Evolutionary conservation across 495 filamentous ascomycete genomes (phyloP), one percentile per base, ranked within the genome.

Genomic region (Extremus antarcticus): DNA sequence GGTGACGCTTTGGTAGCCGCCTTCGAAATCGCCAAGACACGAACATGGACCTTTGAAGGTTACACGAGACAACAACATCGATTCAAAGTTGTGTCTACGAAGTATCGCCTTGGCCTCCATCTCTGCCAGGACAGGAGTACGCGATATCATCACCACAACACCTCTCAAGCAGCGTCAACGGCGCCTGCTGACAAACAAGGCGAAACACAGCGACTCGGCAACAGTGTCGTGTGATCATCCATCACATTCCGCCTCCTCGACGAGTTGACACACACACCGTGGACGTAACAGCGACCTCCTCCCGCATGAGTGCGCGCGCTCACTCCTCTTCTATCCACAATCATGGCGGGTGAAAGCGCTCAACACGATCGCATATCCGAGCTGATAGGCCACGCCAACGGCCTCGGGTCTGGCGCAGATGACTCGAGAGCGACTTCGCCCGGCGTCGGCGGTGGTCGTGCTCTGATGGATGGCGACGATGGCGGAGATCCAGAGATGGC

Each of bases 371-470:
- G 66, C 35, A 64, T 67, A 25, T 58, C 53, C 10, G 63, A 64
- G 32, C 56, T 72, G 21, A 59, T 68, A 35, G 54, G 56, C 47
- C 49, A 62, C 41, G 47, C 65, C 40, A 60, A 65, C 23, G 53
- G 54, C 7, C 57, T 58, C 11, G 50, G 25, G 19, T 45, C 25
- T 19, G 47, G 35, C 59, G 17, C 72, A 51, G 76, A 78, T 56
- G 70, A 78, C 43, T 84, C 82, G 47, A 74, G 82, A 56, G 82
- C 79, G 35, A 83, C 82, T 40, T 82, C 82, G 15, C 84, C 84
- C 22, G 84, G 83, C 57, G 80, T 75, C 58, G 80, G 71, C 47
- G 59, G 71, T 55, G 77, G 81, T 58, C 75, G 78, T 53, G 59
- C 71, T 51, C 58, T 58, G 23, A 20, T 13, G 10, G 73, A 75